These are phyloP conservation scores for Gossypium anomalum DNA, from an alignment of 345 rosid species.

Conservation along the genomic window DNA sequence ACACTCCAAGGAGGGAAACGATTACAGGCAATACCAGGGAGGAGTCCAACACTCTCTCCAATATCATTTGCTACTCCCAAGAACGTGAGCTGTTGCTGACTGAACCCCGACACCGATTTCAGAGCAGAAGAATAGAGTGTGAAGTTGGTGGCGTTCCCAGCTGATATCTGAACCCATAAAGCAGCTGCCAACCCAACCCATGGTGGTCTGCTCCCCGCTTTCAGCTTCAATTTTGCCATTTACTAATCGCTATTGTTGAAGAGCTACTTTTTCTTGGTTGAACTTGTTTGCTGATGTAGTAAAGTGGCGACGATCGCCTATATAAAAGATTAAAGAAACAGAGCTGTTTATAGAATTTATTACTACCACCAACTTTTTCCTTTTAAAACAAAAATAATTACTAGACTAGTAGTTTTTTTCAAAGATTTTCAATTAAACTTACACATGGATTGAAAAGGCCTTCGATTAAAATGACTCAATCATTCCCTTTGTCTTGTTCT, in stretches of 20 bases:
- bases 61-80: slow-evolving; percentile 92
- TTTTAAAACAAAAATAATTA: no score
- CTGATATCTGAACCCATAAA: slow-evolving; percentile 70
- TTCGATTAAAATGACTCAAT: no score
- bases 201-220: slow-evolving; percentile 87
- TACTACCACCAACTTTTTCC: no score
- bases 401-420: no score
- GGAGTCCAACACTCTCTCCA: slow-evolving; percentile 80
- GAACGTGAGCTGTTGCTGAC: slow-evolving; percentile 76
- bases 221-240: slow-evolving; percentile 48
- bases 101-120: slow-evolving; percentile 72
- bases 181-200: slow-evolving; percentile 98
- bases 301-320: background rate
- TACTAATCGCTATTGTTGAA: background rate
- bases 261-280: background rate
- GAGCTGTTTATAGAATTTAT: no score
- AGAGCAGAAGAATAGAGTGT: slow-evolving; percentile 73
- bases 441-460: no score
- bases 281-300: background rate
- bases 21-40: slow-evolving; percentile 84
- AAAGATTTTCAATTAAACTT: no score
- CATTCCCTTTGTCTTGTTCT: no score
- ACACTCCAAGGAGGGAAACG: slow-evolving; percentile 91
- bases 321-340: background rate
- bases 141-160: slow-evolving; percentile 69